phyloP scores from a whole-genome alignment of 768 basidiomycete genomes.

The Lactarius hatsudake region DNA sequence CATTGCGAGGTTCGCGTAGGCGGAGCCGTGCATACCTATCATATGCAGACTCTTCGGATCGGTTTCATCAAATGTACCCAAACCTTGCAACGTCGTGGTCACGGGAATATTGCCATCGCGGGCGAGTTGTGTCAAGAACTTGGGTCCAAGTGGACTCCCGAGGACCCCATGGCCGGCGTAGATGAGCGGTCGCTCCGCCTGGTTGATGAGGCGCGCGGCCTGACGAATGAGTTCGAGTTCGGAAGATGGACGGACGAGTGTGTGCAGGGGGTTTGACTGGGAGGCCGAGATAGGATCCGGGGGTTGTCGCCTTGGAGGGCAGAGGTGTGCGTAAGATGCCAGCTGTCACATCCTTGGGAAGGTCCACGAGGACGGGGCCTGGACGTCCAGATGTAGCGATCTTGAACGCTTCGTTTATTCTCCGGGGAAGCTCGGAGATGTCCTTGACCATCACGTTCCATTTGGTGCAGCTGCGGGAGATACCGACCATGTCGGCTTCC shows the following conservation, averaged over 20 bases:
- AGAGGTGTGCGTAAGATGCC: constrained; percentile 82
- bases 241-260: constrained; percentile 37
- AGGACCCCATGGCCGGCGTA: constrained; percentile 93
- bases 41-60: constrained; percentile 87
- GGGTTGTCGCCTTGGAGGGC: constrained; percentile 82
- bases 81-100: constrained; percentile 93
- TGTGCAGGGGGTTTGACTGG: constrained; percentile 70
- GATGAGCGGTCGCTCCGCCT: constrained; percentile 85
- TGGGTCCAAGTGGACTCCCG: constrained; percentile 75
- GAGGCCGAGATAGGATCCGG: constrained; percentile 69
- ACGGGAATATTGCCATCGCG: constrained; percentile 93
- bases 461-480: constrained; percentile 95
- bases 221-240: constrained; percentile 70
- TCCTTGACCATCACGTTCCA: constrained; percentile 99
- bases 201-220: constrained; percentile 89
- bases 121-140: constrained; percentile 72
- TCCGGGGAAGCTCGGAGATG: constrained; percentile 86
- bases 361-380: constrained; percentile 95
- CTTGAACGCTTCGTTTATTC: constrained; percentile 99
- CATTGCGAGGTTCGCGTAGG: constrained; percentile 97
- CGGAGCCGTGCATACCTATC: constrained; percentile 98
- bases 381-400: constrained; percentile 97
- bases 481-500: constrained; percentile 95
- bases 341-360: constrained; percentile 99
- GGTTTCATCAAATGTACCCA: constrained; percentile 93